Conservation (phyloP, 805 yeast genomes). For the Grigorovia jiainica region DNA sequence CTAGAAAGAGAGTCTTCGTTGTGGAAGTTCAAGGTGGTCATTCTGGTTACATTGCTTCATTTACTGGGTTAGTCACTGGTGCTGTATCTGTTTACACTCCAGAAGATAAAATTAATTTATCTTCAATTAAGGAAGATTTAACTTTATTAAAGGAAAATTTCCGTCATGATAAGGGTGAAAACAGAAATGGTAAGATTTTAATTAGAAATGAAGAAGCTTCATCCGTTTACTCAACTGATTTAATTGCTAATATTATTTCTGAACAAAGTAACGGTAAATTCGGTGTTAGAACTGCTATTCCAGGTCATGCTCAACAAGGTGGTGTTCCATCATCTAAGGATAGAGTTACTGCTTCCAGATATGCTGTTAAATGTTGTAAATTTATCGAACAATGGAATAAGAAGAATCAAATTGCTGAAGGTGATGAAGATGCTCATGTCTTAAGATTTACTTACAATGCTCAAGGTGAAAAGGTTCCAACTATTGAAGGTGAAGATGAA, state of each 20-base stretch:
- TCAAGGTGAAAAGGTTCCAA: slow-evolving; percentile 39
- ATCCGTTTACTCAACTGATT: slow-evolving; percentile 67
- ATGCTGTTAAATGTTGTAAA: slow-evolving; percentile 82
- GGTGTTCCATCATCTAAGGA: slow-evolving; percentile 92
- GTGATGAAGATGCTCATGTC: slow-evolving; percentile 33
- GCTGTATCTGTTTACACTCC: slow-evolving; percentile 90
- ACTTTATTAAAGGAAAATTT: slow-evolving; percentile 58
- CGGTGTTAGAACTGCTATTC: slow-evolving; percentile 90
- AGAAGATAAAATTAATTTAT: slow-evolving; percentile 64
- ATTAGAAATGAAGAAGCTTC: slow-evolving; percentile 81
- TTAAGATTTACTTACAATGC: slow-evolving; percentile 42
- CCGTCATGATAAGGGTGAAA: slow-evolving; percentile 64
- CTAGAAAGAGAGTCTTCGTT: slow-evolving; percentile 89
- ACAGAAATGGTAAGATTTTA: slow-evolving; percentile 76
- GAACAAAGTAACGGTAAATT: slow-evolving; percentile 69
- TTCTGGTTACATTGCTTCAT: slow-evolving; percentile 87
- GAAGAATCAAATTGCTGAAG: slow-evolving; percentile 24
- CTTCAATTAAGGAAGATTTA: slow-evolving; percentile 68
- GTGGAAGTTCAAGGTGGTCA: slow-evolving; percentile 98
- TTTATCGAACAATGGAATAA: slow-evolving; percentile 63
- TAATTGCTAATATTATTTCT: slow-evolving; percentile 74
- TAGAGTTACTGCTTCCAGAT: slow-evolving; percentile 79
- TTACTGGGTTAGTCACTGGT: slow-evolving; percentile 76
- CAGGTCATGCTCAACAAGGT: slow-evolving; percentile 98
- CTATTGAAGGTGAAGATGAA: slow-evolving; percentile 34